A percentile compares a stretch with the other conserved stretches of the same genome.
These are phyloP conservation scores for Trametes gibbosa DNA, from an alignment of 768 basidiomycete genomes.

Conservation along the genomic window DNA sequence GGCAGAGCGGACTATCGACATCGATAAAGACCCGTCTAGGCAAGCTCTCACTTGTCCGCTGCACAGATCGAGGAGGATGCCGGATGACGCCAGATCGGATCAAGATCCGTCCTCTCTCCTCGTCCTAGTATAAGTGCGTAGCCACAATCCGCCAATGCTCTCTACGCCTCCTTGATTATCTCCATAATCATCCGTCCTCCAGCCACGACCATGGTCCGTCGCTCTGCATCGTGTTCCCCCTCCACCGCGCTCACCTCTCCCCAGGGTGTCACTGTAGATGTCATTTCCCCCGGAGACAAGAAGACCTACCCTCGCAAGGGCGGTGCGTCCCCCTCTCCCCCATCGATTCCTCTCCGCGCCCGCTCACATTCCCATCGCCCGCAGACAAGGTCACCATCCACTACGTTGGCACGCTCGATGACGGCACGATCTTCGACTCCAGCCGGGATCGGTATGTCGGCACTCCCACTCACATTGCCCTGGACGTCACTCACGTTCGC, in stretches of 20 bases:
- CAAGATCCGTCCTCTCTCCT: slow-evolving; percentile 72
- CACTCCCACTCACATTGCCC: background rate
- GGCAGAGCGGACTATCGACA: slow-evolving; percentile 12
- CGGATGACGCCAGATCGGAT: slow-evolving; percentile 49
- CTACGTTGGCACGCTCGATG: slow-evolving; percentile 68
- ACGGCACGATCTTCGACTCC: slow-evolving; percentile 73
- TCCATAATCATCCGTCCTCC: slow-evolving; percentile 20
- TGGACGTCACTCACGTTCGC: background rate
- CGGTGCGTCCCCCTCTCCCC: slow-evolving; percentile 46
- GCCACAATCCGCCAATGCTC: slow-evolving; percentile 26
- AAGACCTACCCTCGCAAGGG: slow-evolving; percentile 62
- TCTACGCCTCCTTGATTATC: slow-evolving; percentile 27
- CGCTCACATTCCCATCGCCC: slow-evolving; percentile 9
- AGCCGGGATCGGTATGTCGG: slow-evolving; percentile 65
- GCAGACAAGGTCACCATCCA: slow-evolving; percentile 73
- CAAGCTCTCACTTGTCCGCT: slow-evolving; percentile 10
- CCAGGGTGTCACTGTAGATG: slow-evolving; percentile 72
- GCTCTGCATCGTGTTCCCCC: slow-evolving; percentile 35
- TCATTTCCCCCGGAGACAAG: slow-evolving; percentile 59
- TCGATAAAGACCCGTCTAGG: slow-evolving; percentile 20
- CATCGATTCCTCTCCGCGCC: slow-evolving; percentile 9
- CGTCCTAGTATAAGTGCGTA: slow-evolving; percentile 44
- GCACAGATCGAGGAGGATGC: slow-evolving; percentile 18
- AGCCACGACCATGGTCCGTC: slow-evolving; percentile 24
- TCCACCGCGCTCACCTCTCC: slow-evolving; percentile 10